A percentile compares a stretch with the other conserved stretches of the same genome.
These are phyloP conservation scores for Scheffersomyces lignosus DNA, from an alignment of 805 yeast species.

Conservation along the genomic window DNA sequence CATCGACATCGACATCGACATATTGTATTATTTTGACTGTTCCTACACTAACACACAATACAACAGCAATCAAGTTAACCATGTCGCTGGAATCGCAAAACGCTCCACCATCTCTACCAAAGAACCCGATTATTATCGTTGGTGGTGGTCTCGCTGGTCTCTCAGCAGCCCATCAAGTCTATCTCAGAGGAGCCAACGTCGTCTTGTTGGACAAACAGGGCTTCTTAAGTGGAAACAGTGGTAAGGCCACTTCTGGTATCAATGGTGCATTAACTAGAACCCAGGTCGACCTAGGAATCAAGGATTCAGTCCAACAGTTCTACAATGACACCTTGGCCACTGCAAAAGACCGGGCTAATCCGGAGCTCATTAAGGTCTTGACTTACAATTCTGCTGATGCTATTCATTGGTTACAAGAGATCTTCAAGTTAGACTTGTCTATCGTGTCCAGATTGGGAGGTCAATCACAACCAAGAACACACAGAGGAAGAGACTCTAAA, in stretches of 20 bases:
- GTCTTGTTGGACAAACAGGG: constrained; percentile 58
- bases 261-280: constrained; percentile 71
- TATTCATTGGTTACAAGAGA: constrained; percentile 69
- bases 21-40: too few relatives aligned
- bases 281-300: constrained; percentile 49
- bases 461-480: constrained; percentile 78
- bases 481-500: constrained; percentile 67
- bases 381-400: constrained; percentile 65
- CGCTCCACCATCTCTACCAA: constrained; percentile 17
- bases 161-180: constrained; percentile 59
- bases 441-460: constrained; percentile 80
- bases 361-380: constrained; percentile 57
- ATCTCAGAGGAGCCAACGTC: constrained; percentile 53
- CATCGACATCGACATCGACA: too few relatives aligned
- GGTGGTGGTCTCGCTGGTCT: constrained; percentile 70
- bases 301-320: constrained; percentile 61
- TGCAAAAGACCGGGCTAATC: constrained; percentile 61
- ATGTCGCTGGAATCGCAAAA: too few relatives aligned
- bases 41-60: too few relatives aligned
- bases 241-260: constrained; percentile 68
- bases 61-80: too few relatives aligned
- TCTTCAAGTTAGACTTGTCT: constrained; percentile 60
- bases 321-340: constrained; percentile 67
- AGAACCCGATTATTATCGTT: constrained; percentile 50
- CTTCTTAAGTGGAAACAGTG: constrained; percentile 63